Evolutionary conservation across 257 asterid species (phyloP).

Genomic region (Verbena officinalis): DNA sequence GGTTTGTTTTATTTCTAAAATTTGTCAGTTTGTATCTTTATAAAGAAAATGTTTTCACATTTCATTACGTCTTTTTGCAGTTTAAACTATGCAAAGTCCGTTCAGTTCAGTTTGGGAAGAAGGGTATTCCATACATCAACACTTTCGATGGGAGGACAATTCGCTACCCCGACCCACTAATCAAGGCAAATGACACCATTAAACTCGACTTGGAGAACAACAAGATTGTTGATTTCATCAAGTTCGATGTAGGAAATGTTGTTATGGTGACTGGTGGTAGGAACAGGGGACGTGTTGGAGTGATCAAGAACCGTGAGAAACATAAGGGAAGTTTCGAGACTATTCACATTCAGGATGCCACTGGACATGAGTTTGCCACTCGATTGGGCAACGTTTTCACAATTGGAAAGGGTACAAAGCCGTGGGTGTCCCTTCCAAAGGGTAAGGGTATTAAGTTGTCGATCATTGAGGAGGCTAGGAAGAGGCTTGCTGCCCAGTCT

Average conservation of each 20-base stretch:
- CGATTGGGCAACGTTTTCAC: slow-evolving; percentile 44
- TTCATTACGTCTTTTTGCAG: slow-evolving; percentile 20
- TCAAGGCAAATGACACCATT: slow-evolving; percentile 47
- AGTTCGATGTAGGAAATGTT: slow-evolving; percentile 54
- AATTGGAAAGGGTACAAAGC: slow-evolving; percentile 53
- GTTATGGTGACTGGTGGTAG: slow-evolving; percentile 63
- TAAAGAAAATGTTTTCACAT: background rate
- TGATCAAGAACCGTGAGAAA: slow-evolving; percentile 56
- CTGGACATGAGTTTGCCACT: slow-evolving; percentile 50
- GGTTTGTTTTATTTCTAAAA: slow-evolving; percentile 28
- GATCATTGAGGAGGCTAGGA: slow-evolving; percentile 53
- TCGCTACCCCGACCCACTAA: slow-evolving; percentile 47
- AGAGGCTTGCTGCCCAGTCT: slow-evolving; percentile 42
- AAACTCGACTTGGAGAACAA: slow-evolving; percentile 36
- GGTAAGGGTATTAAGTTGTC: slow-evolving; percentile 55
- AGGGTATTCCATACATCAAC: slow-evolving; percentile 46
- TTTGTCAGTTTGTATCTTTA: too few relatives aligned
- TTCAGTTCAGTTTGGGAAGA: slow-evolving; percentile 47
- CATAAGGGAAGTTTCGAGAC: slow-evolving; percentile 51
- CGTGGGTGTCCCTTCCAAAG: slow-evolving; percentile 58
- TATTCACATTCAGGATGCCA: slow-evolving; percentile 43
- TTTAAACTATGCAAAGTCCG: slow-evolving; percentile 51
- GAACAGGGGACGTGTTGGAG: slow-evolving; percentile 60
- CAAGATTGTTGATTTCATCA: slow-evolving; percentile 50
- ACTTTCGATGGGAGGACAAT: slow-evolving; percentile 50